Conservation (phyloP, 1,139 yeast genomes). For the Zhuliangozyma parablackwelliae region DNA sequence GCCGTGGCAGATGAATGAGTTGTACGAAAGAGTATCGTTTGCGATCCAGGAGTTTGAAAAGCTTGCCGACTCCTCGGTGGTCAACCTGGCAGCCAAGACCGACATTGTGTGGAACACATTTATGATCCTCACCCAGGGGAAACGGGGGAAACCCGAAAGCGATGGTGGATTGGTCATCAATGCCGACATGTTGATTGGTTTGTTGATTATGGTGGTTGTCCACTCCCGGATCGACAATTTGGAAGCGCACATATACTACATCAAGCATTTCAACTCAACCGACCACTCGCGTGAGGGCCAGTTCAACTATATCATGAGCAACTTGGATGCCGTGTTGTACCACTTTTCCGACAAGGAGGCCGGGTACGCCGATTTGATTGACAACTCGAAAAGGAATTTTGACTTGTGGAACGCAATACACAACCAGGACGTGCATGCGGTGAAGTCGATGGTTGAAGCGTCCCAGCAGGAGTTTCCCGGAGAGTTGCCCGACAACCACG, state of each 20-base stretch:
- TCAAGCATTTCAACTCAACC: constrained; percentile 51
- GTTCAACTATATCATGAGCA: constrained; percentile 52
- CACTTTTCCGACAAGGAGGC: constrained; percentile 44
- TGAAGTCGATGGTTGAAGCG: constrained; percentile 18
- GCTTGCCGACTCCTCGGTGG: constrained; percentile 41
- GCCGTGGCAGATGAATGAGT: constrained; percentile 35
- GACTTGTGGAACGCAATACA: constrained; percentile 55
- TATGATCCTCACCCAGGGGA: constrained; percentile 38
- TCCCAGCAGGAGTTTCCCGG: constrained; percentile 16
- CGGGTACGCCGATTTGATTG: constrained; percentile 36
- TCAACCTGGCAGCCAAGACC: constrained; percentile 52
- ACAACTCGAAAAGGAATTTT: constrained; percentile 45
- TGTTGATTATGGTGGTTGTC: constrained; percentile 67
- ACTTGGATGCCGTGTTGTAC: constrained; percentile 75
- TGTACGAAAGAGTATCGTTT: constrained; percentile 45
- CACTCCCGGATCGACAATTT: constrained; percentile 57
- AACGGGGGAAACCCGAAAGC: neutral
- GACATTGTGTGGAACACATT: constrained; percentile 52
- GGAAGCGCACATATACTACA: constrained; percentile 61
- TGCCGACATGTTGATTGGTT: constrained; percentile 78
- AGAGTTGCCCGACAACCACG: constrained; percentile 33
- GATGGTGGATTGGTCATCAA: constrained; percentile 38
- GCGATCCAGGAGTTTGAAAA: constrained; percentile 56
- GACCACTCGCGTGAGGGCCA: constrained; percentile 30
- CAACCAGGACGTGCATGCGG: constrained; percentile 20